phyloP scores from a whole-genome alignment of 2,329 filamentous ascomycete genomes.

The Didymella sp. region DNA sequence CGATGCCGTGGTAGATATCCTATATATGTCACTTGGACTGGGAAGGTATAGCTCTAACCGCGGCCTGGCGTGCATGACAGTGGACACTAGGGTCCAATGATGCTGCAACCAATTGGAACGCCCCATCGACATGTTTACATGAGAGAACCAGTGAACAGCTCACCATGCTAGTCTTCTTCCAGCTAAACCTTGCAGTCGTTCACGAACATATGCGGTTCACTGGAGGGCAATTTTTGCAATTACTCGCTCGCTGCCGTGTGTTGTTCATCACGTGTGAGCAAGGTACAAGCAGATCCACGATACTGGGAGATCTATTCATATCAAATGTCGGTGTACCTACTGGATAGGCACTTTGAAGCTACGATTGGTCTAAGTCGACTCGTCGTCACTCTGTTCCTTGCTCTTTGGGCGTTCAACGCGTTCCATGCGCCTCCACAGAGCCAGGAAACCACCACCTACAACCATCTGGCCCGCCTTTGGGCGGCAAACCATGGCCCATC shows the following conservation, averaged over 20 bases:
- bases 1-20: constrained; percentile 41
- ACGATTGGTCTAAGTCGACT: constrained; percentile 14
- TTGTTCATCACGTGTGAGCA: constrained; percentile 20
- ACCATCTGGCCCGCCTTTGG: constrained; percentile 47
- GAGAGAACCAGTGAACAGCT: constrained; percentile 15
- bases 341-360: constrained; percentile 1
- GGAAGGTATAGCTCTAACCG: constrained; percentile 30
- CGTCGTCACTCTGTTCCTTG: constrained; percentile 10
- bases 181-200: constrained; percentile 18
- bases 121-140: constrained; percentile 13
- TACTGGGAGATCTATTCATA: constrained; percentile 1
- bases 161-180: constrained; percentile 17
- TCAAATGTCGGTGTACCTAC: constrained; percentile 15
- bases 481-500: constrained; percentile 48
- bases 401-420: constrained; percentile 35
- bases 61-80: constrained; percentile 27
- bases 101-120: constrained; percentile 33
- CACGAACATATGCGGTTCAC: constrained; percentile 12
- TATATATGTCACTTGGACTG: no score
- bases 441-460: constrained; percentile 49
- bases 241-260: constrained; percentile 18
- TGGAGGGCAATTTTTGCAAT: constrained; percentile 16
- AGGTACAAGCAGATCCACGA: constrained; percentile 3
- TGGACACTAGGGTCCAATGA: constrained; percentile 24
- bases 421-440: constrained; percentile 48